phyloP scores from a whole-genome alignment of 1,139 yeast species.

The Geotrichum klebahnii region DNA sequence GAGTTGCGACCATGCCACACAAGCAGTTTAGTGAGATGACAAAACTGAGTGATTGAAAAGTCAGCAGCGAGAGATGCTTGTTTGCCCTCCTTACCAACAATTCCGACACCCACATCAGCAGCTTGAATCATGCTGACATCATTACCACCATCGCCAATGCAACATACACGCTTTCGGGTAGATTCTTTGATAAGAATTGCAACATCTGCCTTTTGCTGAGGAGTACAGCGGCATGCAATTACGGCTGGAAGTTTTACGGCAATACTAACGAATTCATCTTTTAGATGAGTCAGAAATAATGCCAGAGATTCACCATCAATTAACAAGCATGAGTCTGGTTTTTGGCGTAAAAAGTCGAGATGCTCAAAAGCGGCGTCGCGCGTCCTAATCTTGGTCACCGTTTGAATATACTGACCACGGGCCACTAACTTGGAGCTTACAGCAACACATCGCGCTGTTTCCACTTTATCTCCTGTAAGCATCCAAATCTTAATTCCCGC shows the following conservation, averaged over 20 bases:
- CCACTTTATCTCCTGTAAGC: constrained; percentile 98
- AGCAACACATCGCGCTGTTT: constrained; percentile 95
- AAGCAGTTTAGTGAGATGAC: constrained; percentile 76
- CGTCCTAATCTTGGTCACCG: constrained; percentile 56
- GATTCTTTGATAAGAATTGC: constrained; percentile 70
- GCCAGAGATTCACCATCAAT: constrained; percentile 93
- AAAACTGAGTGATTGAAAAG: constrained; percentile 87
- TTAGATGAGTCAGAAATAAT: constrained; percentile 58
- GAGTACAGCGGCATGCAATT: constrained; percentile 96
- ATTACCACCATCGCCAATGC: constrained; percentile 99
- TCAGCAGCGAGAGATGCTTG: constrained; percentile 98
- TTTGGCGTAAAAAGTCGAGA: constrained; percentile 63
- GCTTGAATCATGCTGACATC: constrained; percentile 99
- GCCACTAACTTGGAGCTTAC: constrained; percentile 88
- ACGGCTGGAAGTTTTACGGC: constrained; percentile 84
- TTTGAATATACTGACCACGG: constrained; percentile 89
- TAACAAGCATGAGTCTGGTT: constrained; percentile 69
- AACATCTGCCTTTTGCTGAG: constrained; percentile 97
- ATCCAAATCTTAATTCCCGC: constrained; percentile 98
- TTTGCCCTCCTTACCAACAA: constrained; percentile 96
- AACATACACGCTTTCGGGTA: constrained; percentile 88
- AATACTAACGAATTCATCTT: constrained; percentile 67
- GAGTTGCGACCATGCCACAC: constrained; percentile 98
- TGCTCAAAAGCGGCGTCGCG: constrained; percentile 57
- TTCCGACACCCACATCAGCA: constrained; percentile 98